Evolutionary conservation across 2,329 filamentous ascomycete species (phyloP).

Genomic region (Aureobasidium sp.): DNA sequence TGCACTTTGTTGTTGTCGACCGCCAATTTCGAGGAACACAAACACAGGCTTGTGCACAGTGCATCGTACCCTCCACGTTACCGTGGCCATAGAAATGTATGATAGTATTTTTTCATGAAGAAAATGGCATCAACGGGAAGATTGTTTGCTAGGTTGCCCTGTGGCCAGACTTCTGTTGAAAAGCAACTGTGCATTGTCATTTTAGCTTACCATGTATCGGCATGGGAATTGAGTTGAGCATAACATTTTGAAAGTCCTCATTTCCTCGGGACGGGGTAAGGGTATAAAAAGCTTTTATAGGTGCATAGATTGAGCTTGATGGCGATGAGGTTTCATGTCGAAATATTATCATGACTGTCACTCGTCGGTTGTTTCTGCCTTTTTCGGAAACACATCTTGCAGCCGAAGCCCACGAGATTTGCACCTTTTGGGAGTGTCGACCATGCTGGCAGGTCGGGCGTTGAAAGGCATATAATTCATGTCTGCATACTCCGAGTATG

Average conservation of each 20-base stretch:
- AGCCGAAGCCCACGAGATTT: neutral
- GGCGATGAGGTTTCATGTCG: neutral
- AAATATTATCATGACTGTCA: neutral
- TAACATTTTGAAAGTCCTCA: too few relatives aligned
- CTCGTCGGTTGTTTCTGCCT: neutral
- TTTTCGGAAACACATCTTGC: neutral
- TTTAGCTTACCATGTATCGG: too few relatives aligned
- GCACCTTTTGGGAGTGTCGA: too few relatives aligned
- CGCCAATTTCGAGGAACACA: neutral
- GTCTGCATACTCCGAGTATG: neutral
- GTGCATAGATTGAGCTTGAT: neutral
- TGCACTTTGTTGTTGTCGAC: neutral
- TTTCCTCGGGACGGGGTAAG: too few relatives aligned
- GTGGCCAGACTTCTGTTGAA: too few relatives aligned
- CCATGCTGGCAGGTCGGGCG: neutral
- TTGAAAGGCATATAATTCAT: neutral
- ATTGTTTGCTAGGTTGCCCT: too few relatives aligned
- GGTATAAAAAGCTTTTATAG: neutral
- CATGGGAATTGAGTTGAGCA: too few relatives aligned
- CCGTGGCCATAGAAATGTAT: too few relatives aligned
- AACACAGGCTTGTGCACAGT: too few relatives aligned
- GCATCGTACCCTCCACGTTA: too few relatives aligned
- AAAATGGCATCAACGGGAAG: too few relatives aligned
- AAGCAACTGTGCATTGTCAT: neutral
- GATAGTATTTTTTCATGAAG: too few relatives aligned